Evolutionary conservation across 257 asterid genomes (phyloP), one percentile per base, ranked within the genome.

Genomic region (Apocynum venetum): DNA sequence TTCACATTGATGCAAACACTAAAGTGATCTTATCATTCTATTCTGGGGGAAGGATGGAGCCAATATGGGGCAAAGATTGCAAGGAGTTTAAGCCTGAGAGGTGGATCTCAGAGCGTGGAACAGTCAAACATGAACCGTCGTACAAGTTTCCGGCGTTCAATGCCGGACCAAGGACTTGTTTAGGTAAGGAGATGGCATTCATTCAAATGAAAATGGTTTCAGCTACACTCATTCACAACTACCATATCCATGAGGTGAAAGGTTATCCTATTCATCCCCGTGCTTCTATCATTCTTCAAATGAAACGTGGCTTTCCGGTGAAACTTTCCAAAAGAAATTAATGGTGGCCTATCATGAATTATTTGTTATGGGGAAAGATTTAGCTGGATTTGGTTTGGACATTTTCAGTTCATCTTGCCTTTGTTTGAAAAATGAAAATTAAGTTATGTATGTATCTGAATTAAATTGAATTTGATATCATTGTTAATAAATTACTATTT

Each of bases 151-250:
- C 65, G 7, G 66, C 76, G 25, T 73, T 73, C 8, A 53, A 73
- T 19, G 76, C 76, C 4, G 76, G 76, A 5, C 66, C 76, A 19
- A 73, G 65, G 47, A 52, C 64, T 51, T 72, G 76, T 7, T 1
- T 72, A 19, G 76, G 76, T 49, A 72, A 72, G 65, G 76, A 73
- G 8, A 53, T 53, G 76, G 60, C 76, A 12, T 73, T 52, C 15
- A 8, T 52, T 53, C 76, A 36, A 40, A 36, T 73, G 76, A 73
- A 72, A 53, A 72, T 52, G 76, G 49, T 52, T 0, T 64, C 76
- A 52, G 76, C 76, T 0, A 49, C 48, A 8, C 13, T 52, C 14
- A 72, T 72, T 6, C 40, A 72, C 35, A 72, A 52, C 36, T 72
- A 71, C 44, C 75, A 71, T n/a, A 71, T 71, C 44, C 75, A 48